phyloP scores from a whole-genome alignment of 768 basidiomycete species.

The Rhizopogon salebrosus region DNA sequence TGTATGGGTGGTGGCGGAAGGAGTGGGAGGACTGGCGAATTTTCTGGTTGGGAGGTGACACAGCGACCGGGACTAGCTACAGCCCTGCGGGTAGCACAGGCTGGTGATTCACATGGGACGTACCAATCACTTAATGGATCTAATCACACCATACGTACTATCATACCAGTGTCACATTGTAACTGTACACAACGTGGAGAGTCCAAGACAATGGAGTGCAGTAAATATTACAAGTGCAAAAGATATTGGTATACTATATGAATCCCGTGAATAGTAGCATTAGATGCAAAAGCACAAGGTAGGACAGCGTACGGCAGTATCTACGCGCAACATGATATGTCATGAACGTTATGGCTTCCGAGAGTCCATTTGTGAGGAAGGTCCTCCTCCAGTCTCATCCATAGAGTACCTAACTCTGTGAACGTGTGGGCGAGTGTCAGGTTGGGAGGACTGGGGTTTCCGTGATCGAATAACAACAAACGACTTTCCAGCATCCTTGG shows the following conservation, averaged over 20 bases:
- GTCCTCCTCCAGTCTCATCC: constrained; percentile 21
- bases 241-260: constrained; percentile 20
- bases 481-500: constrained; percentile 42
- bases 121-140: background rate
- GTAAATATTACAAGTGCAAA: constrained; percentile 25
- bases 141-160: background rate
- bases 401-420: constrained; percentile 24
- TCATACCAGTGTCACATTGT: constrained; percentile 18
- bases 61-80: constrained; percentile 14
- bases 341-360: background rate
- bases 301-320: constrained; percentile 3
- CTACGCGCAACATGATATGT: constrained; percentile 9
- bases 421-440: constrained; percentile 12
- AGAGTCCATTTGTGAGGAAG: constrained; percentile 5
- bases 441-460: constrained; percentile 31
- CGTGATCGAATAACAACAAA: constrained; percentile 70
- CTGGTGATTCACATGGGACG: constrained; percentile 20
- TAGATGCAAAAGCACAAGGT: constrained; percentile 15
- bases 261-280: constrained; percentile 11
- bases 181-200: background rate
- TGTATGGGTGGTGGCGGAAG: constrained; percentile 77
- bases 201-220: constrained; percentile 18
- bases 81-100: constrained; percentile 9
- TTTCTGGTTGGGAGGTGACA: constrained; percentile 73
- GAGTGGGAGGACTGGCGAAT: constrained; percentile 73